These are phyloP conservation scores for Lachancea sp. DNA, from an alignment of 805 yeast species.

Conservation along the genomic window DNA sequence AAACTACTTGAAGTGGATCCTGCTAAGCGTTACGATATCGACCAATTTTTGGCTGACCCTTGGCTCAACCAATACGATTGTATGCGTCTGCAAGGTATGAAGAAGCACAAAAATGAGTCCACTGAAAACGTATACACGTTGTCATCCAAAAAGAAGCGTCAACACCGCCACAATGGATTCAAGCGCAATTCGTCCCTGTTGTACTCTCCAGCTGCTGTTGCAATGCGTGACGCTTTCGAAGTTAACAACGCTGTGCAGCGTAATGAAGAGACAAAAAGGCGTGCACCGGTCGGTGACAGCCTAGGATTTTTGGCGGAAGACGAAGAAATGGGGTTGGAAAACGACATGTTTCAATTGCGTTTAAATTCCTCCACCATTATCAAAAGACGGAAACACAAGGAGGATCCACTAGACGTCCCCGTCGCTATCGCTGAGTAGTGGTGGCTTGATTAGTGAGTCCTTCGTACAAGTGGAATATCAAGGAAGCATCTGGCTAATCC, in stretches of 20 bases:
- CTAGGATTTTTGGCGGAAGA: slow-evolving; percentile 29
- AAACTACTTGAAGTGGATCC: slow-evolving; percentile 68
- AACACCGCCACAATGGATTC: slow-evolving; percentile 15
- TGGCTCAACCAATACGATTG: slow-evolving; percentile 45
- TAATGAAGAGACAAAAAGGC: slow-evolving; percentile 52
- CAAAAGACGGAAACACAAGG: slow-evolving; percentile 34
- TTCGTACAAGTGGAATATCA: too few relatives aligned
- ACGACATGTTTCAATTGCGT: slow-evolving; percentile 33
- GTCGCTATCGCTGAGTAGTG: slow-evolving; percentile 5
- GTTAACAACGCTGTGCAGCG: slow-evolving; percentile 82
- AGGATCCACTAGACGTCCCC: slow-evolving; percentile 6
- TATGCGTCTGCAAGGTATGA: slow-evolving; percentile 8
- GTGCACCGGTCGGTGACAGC: slow-evolving; percentile 6
- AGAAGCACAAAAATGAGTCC: slow-evolving; percentile 9
- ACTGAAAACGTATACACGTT: slow-evolving; percentile 7
- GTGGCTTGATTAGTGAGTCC: not conserved
- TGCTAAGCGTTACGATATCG: slow-evolving; percentile 56
- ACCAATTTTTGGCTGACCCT: slow-evolving; percentile 62
- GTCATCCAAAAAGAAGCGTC: slow-evolving; percentile 18
- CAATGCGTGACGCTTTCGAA: slow-evolving; percentile 80
- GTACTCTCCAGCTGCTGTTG: slow-evolving; percentile 70
- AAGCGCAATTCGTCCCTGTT: slow-evolving; percentile 25
- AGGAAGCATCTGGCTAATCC: too few relatives aligned
- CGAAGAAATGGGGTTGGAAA: slow-evolving; percentile 30
- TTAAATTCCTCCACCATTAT: slow-evolving; percentile 37